Evolutionary conservation across 352 stramenopile genomes (phyloP).

Genomic region (Pythium myriotylum): DNA sequence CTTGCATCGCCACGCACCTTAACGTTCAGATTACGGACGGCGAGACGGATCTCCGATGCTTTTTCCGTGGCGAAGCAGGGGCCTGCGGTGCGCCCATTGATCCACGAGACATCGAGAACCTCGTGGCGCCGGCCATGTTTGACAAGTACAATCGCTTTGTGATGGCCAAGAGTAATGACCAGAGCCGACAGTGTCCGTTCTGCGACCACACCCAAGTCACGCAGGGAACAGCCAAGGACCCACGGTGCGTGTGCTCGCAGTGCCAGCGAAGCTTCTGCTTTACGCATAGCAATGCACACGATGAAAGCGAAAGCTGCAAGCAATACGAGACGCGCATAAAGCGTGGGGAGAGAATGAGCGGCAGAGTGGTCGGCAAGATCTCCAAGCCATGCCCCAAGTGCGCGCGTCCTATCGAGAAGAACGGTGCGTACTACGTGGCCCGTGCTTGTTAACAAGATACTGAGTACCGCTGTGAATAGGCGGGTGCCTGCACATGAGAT

Average conservation of each 20-base stretch:
- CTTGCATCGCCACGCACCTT: conserved; percentile 13
- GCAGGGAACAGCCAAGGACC: neutral
- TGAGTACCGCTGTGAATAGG: conserved; percentile 1
- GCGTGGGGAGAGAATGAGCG: neutral
- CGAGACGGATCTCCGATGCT: neutral
- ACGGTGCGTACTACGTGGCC: neutral
- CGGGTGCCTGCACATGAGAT: conserved; percentile 28
- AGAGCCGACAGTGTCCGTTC: conserved; percentile 16
- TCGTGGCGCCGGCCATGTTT: conserved; percentile 25
- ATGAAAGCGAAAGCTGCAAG: neutral
- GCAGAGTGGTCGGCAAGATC: neutral
- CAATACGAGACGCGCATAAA: conserved; percentile 1
- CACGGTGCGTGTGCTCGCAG: conserved; percentile 6
- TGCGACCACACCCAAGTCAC: conserved; percentile 9
- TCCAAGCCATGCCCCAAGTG: conserved; percentile 17
- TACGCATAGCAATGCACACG: conserved; percentile 15
- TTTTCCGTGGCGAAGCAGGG: neutral
- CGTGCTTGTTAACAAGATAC: too few species aligned
- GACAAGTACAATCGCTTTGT: conserved; percentile 49
- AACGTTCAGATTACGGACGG: conserved; percentile 7
- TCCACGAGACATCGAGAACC: conserved; percentile 8
- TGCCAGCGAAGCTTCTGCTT: conserved; percentile 10
- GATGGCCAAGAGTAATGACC: neutral
- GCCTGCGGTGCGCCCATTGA: conserved; percentile 4
- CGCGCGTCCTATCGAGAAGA: conserved; percentile 15